A percentile compares a stretch with the other conserved stretches of the same genome.
phyloP scores from a whole-genome alignment of 345 rosid species.

The Cardiospermum halicacabum region DNA sequence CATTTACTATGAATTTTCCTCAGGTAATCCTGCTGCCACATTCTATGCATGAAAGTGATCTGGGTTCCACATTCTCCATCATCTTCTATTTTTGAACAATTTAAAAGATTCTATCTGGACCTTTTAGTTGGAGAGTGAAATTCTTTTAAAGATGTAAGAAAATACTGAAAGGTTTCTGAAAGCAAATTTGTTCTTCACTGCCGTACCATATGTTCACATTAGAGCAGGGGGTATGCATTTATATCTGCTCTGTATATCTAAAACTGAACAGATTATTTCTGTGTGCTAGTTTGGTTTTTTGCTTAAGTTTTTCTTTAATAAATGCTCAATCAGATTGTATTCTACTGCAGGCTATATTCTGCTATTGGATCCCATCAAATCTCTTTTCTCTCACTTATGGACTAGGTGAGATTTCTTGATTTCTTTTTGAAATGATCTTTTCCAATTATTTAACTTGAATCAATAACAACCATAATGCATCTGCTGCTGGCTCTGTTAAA shows the following conservation, averaged over 20 bases:
- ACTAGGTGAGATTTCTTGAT: constrained; percentile 44
- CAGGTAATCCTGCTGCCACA: constrained; percentile 41
- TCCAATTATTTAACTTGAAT: too few species aligned
- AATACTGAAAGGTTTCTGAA: background rate
- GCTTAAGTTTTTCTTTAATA: background rate
- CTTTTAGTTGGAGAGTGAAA: background rate
- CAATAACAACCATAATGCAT: background rate
- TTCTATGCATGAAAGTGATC: background rate
- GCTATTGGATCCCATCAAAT: constrained; percentile 89
- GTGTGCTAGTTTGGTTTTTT: background rate
- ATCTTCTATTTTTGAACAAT: background rate
- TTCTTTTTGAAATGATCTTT: background rate
- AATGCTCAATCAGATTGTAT: background rate
- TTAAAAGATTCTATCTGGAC: background rate
- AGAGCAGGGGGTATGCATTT: background rate
- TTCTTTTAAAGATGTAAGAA: background rate
- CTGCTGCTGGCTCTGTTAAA: background rate
- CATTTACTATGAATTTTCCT: constrained; percentile 71
- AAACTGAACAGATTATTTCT: background rate
- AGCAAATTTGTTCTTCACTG: background rate
- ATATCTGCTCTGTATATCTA: background rate
- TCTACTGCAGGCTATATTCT: constrained; percentile 74
- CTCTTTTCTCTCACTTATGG: constrained; percentile 69
- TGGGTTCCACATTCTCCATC: too few species aligned
- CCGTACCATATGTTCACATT: background rate